Evolutionary conservation across 2,329 filamentous ascomycete genomes (phyloP).

Genomic region (Sporothrix globosa): DNA sequence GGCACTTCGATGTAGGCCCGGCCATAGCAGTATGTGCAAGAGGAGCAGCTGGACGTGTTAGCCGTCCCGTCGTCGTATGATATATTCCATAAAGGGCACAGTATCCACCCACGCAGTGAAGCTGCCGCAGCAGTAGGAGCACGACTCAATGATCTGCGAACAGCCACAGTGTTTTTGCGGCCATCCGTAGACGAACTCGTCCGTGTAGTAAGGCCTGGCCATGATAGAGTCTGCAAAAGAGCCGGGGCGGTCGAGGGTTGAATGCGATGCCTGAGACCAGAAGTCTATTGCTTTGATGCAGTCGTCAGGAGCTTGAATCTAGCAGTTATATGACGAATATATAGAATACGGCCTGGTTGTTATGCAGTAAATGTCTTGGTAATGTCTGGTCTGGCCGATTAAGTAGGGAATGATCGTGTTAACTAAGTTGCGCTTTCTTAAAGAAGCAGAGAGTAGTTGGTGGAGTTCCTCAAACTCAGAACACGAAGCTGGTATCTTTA

Average conservation of each 20-base stretch:
- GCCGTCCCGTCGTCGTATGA: too few species aligned
- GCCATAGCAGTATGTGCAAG: constrained; percentile 32
- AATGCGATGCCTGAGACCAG: background rate
- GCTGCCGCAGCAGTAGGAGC: constrained; percentile 35
- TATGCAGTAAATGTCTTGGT: background rate
- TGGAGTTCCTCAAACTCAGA: too few species aligned
- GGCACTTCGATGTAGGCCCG: constrained; percentile 32
- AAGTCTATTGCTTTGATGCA: background rate
- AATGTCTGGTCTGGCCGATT: background rate
- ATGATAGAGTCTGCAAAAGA: constrained; percentile 20
- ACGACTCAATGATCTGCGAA: constrained; percentile 33
- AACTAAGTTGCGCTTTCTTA: background rate
- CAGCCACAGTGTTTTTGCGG: constrained; percentile 34
- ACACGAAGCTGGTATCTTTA: too few species aligned
- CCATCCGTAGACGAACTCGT: constrained; percentile 36
- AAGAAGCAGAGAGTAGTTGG: too few species aligned
- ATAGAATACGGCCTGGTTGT: background rate
- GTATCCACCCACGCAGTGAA: constrained; percentile 32
- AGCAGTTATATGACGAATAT: background rate
- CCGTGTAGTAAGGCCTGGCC: constrained; percentile 4
- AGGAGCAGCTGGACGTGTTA: constrained; percentile 25
- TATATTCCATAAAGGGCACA: too few species aligned
- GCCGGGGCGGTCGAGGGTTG: background rate
- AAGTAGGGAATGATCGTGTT: background rate
- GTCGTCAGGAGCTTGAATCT: background rate